These are phyloP conservation scores for Zygnema cylindricum DNA, from an alignment of 139 green algal species.

Conservation along the genomic window DNA sequence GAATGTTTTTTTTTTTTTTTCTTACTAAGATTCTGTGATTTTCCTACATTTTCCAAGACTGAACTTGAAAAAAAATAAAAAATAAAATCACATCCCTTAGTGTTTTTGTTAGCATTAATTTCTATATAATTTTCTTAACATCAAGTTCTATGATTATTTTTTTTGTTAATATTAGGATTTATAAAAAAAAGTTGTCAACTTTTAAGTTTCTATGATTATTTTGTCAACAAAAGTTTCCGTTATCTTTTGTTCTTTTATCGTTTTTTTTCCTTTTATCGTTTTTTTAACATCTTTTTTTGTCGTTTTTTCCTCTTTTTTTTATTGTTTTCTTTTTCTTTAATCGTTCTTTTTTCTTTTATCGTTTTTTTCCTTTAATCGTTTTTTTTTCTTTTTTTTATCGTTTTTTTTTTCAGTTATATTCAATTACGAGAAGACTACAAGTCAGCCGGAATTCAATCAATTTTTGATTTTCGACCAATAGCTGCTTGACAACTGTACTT, in stretches of 20 bases:
- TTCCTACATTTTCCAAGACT: too few species aligned
- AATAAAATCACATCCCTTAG: neutral
- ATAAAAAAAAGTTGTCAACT: neutral
- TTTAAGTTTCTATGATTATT: neutral
- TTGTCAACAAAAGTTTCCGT: neutral
- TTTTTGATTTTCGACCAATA: neutral
- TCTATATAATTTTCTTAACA: neutral
- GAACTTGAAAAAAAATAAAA: slow-evolving; percentile 1
- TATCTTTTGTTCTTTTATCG: neutral
- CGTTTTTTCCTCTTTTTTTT: neutral
- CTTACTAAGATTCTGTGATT: too few species aligned
- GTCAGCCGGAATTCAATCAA: slow-evolving; percentile 21
- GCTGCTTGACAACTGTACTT: neutral
- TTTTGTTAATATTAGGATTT: neutral
- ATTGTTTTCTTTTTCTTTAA: neutral
- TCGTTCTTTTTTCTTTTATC: neutral
- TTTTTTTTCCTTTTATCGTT: neutral
- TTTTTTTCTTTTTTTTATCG: neutral
- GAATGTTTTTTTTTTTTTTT: too few species aligned
- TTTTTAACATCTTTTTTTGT: neutral
- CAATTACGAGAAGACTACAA: slow-evolving; percentile 41
- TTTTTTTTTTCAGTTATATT: slow-evolving; percentile 35
- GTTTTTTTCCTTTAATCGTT: neutral
- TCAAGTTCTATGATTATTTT: neutral
- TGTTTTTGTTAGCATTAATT: neutral